Conservation (phyloP, 352 stramenopile genomes). For the Lagenidium giganteum region DNA sequence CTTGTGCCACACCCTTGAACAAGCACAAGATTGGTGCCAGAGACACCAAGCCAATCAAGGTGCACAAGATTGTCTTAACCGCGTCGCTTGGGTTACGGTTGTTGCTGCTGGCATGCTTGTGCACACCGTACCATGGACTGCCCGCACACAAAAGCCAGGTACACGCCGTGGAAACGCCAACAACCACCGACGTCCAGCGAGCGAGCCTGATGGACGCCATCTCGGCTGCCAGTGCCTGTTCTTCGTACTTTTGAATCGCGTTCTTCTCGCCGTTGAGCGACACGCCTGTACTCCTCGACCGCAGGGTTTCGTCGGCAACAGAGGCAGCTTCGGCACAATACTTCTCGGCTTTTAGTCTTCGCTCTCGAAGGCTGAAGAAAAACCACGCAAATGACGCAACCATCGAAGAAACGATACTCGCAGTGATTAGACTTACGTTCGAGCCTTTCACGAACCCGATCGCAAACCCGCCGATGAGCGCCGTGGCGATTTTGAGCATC, state of each 20-base stretch:
- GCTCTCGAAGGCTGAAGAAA: slow-evolving; percentile 15
- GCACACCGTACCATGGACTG: slow-evolving; percentile 50
- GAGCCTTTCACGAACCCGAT: slow-evolving; percentile 25
- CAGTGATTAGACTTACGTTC: slow-evolving; percentile 27
- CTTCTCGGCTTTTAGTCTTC: slow-evolving; percentile 13
- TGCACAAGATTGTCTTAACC: slow-evolving; percentile 42
- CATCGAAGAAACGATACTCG: slow-evolving; percentile 19
- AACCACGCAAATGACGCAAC: slow-evolving; percentile 14
- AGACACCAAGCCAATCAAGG: slow-evolving; percentile 29
- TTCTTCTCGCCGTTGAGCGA: slow-evolving; percentile 21
- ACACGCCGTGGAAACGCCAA: slow-evolving; percentile 29
- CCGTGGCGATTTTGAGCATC: slow-evolving; percentile 13
- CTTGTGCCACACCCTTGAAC: slow-evolving; percentile 31
- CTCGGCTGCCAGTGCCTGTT: slow-evolving; percentile 17
- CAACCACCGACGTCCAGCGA: slow-evolving; percentile 24
- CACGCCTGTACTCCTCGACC: slow-evolving; percentile 19
- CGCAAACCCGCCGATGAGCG: slow-evolving; percentile 22
- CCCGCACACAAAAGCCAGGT: slow-evolving; percentile 44
- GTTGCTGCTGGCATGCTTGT: slow-evolving; percentile 27
- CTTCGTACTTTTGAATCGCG: slow-evolving; percentile 17
- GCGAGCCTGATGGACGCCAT: slow-evolving; percentile 26
- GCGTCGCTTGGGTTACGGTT: slow-evolving; percentile 26
- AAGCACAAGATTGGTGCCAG: slow-evolving; percentile 42
- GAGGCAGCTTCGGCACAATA: slow-evolving; percentile 7
- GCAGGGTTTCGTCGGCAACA: slow-evolving; percentile 12